These are phyloP conservation scores for Fusarium xylarioides DNA, from an alignment of 2,329 filamentous ascomycete genomes.

Conservation along the genomic window DNA sequence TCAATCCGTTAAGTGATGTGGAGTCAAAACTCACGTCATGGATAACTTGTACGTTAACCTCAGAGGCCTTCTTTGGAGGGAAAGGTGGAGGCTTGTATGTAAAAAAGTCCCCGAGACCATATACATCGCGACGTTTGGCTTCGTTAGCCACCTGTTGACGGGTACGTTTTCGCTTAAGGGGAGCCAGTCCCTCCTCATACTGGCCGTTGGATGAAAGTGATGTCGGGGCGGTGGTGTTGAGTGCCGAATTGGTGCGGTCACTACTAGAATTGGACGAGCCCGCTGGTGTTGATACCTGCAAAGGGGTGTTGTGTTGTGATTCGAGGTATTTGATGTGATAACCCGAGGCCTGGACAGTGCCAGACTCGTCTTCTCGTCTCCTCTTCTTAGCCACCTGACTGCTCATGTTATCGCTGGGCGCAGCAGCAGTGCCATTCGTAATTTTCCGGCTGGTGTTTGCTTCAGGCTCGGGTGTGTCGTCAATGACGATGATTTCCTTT, in stretches of 20 bases:
- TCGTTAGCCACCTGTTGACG: conserved; percentile 84
- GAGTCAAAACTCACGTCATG: conserved; percentile 64
- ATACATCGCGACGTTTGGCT: conserved; percentile 79
- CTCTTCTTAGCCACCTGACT: conserved; percentile 75
- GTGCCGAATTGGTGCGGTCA: conserved; percentile 80
- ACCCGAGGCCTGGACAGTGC: conserved; percentile 65
- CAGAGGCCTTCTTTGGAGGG: conserved; percentile 88
- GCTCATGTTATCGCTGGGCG: conserved; percentile 41
- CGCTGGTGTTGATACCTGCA: conserved; percentile 71
- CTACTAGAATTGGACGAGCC: conserved; percentile 82
- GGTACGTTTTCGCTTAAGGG: conserved; percentile 90
- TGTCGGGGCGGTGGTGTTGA: conserved; percentile 89
- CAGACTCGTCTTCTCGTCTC: conserved; percentile 68
- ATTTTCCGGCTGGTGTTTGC: conserved; percentile 54
- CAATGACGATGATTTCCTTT: conserved; percentile 86
- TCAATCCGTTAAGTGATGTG: neutral
- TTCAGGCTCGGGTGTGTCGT: conserved; percentile 73
- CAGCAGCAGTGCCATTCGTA: conserved; percentile 46
- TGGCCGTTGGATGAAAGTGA: conserved; percentile 72
- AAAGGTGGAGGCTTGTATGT: conserved; percentile 88
- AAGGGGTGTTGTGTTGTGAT: conserved; percentile 77
- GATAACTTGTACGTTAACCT: conserved; percentile 72
- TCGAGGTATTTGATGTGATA: conserved; percentile 77
- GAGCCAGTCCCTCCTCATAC: conserved; percentile 73
- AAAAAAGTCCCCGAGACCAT: conserved; percentile 74